phyloP scores from a whole-genome alignment of 805 yeast genomes.

The Komagataella phaffii region DNA sequence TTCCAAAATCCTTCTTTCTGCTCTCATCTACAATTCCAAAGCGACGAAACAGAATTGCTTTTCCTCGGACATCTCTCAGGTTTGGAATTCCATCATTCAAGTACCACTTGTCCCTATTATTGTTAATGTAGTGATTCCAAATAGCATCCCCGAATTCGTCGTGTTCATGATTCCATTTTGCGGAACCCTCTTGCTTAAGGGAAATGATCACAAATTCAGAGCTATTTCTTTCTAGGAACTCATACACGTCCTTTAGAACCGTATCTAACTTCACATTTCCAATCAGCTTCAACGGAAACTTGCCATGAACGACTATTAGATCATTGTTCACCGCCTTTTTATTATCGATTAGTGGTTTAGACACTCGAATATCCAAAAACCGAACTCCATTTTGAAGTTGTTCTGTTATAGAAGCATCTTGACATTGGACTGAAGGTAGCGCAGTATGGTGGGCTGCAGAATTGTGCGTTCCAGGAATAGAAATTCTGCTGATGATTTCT shows the following conservation, averaged over 20 bases:
- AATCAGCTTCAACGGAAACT: conserved; percentile 56
- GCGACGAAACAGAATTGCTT: conserved; percentile 51
- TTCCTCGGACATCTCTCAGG: conserved; percentile 53
- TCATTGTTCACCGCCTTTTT: conserved; percentile 21
- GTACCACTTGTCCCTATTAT: conserved; percentile 44
- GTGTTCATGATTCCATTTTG: conserved; percentile 44
- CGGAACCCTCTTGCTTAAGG: conserved; percentile 62
- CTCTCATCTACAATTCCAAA: conserved; percentile 44
- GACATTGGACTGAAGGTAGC: conserved; percentile 51
- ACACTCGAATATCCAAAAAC: conserved; percentile 55
- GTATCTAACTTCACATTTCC: conserved; percentile 37
- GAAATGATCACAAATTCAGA: conserved; percentile 57
- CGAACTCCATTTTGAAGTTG: conserved; percentile 68
- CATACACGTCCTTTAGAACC: conserved; percentile 45
- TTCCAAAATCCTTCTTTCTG: conserved; percentile 31
- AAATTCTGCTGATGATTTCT: conserved; percentile 33
- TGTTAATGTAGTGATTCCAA: conserved; percentile 41
- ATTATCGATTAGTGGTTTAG: conserved; percentile 38
- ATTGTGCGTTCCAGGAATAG: conserved; percentile 82
- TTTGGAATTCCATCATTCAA: conserved; percentile 41
- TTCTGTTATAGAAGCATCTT: conserved; percentile 40
- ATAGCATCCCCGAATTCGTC: conserved; percentile 46
- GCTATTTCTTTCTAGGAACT: conserved; percentile 34
- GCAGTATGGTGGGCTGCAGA: conserved; percentile 49
- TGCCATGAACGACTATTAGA: conserved; percentile 60